Evolutionary conservation across 2,329 filamentous ascomycete species (phyloP), one percentile per base, ranked within the genome.

Genomic region (Beauveria asiatica): DNA sequence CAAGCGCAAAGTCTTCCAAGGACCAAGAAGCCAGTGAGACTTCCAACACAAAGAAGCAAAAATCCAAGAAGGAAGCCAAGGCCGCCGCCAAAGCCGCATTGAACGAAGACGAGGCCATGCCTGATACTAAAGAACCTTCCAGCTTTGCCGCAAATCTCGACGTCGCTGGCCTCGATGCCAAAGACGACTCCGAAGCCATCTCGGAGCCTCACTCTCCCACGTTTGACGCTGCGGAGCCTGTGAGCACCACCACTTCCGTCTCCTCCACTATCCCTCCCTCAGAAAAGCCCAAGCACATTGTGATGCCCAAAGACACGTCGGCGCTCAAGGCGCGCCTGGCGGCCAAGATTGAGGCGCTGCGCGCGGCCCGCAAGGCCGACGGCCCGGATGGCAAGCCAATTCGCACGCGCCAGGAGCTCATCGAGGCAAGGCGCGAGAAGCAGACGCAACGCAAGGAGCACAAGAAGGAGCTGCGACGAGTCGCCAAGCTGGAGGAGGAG

Each of bases 371-470:
- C 62, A 96, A 96, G 73, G 92, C 93, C 6, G 91, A 95, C 67
- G 90, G 89, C 6, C 81, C 86, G 1, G 86, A 95, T 67, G 91
- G 91, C 62, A 87, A 88, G 68, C 73, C 73, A 17, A 90, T 93
- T 61, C 86, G 89, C 64, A 96, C 90, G 62, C 85, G 94, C 63
- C 89, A 96, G 74, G 92, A 97, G 70, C 82, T 99, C 13, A 91
- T 99, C 67, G 94, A 97, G 74, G 84, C 90, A 49, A 85, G 94
- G 46, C 85, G 94, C 64, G 85, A 86, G 70, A 97, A 96, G 76
- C 89, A 96, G 71, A 88, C 90, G 62, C 85, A 92, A 72, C 85
- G 91, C 63, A 93, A 92, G 72, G 86, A 86, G 23, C 88, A 93
- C 69, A 97, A 96, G 78, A 94, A 96, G 74, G 89, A 93, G 69